Evolutionary conservation across 768 basidiomycete species (phyloP).

Genomic region (Fomitopsis pulvina): DNA sequence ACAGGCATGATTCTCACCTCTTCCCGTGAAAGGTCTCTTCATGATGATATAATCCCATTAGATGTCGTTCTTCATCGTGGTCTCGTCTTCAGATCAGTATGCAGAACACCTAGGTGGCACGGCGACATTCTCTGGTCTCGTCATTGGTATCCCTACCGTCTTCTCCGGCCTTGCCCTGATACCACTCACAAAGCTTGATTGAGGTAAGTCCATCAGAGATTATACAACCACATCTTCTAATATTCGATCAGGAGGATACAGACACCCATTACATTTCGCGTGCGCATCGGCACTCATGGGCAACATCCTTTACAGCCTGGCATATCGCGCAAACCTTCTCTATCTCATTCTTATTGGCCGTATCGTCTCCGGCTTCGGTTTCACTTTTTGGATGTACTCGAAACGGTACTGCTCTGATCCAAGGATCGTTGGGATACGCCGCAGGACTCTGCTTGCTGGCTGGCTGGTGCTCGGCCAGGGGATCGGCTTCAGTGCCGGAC

Average conservation of each 20-base stretch:
- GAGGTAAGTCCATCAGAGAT: slow-evolving; percentile 31
- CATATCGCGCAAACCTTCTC: slow-evolving; percentile 51
- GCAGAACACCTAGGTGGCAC: slow-evolving; percentile 56
- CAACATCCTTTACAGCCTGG: slow-evolving; percentile 53
- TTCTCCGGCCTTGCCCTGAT: slow-evolving; percentile 54
- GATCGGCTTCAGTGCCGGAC: slow-evolving; percentile 54
- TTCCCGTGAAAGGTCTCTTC: neutral
- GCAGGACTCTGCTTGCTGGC: slow-evolving; percentile 54
- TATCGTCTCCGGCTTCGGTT: slow-evolving; percentile 55
- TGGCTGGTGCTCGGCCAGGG: slow-evolving; percentile 61
- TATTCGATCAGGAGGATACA: slow-evolving; percentile 43
- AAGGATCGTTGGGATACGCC: slow-evolving; percentile 55
- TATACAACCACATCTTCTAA: neutral
- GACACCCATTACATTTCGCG: slow-evolving; percentile 44
- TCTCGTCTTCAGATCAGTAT: slow-evolving; percentile 61
- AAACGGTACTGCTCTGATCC: slow-evolving; percentile 69
- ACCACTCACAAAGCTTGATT: slow-evolving; percentile 48
- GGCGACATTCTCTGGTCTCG: slow-evolving; percentile 65
- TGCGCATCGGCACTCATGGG: slow-evolving; percentile 50
- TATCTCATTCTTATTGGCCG: slow-evolving; percentile 69
- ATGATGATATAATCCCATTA: slow-evolving; percentile 20
- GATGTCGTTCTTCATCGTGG: slow-evolving; percentile 65
- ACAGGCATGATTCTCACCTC: slow-evolving; percentile 28
- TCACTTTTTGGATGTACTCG: slow-evolving; percentile 60
- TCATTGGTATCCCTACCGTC: slow-evolving; percentile 61